Evolutionary conservation across 2,329 filamentous ascomycete species (phyloP).

Genomic region (Nigrospora osmanthi): DNA sequence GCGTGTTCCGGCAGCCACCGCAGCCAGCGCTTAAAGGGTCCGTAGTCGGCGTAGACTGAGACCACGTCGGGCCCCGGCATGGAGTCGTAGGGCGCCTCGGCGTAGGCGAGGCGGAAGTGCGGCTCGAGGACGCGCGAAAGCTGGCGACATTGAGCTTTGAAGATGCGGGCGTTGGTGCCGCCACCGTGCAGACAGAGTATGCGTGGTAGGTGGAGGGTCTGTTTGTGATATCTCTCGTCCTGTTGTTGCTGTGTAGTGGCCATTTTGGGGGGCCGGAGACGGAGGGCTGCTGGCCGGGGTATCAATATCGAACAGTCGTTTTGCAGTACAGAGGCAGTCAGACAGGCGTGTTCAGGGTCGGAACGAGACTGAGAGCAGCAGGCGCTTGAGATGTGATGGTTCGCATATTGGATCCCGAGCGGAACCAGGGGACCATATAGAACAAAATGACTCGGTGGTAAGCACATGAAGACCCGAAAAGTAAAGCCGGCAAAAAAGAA

Average conservation of each 20-base stretch:
- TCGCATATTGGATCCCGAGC: too few relatives aligned
- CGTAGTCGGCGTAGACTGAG: slow-evolving; percentile 56
- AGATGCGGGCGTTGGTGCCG: slow-evolving; percentile 64
- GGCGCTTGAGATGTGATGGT: too few relatives aligned
- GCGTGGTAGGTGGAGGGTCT: slow-evolving; percentile 41
- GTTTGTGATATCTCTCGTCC: not conserved
- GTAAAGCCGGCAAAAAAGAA: too few relatives aligned
- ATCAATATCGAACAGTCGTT: too few relatives aligned
- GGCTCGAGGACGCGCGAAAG: slow-evolving; percentile 35
- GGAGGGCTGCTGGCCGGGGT: too few relatives aligned
- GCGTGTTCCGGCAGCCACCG: slow-evolving; percentile 52
- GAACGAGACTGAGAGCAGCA: too few relatives aligned
- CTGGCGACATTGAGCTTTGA: slow-evolving; percentile 58
- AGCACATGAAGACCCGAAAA: too few relatives aligned
- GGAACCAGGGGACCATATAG: too few relatives aligned
- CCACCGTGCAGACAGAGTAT: slow-evolving; percentile 79
- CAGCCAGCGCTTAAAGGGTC: slow-evolving; percentile 57
- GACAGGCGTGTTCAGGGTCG: too few relatives aligned
- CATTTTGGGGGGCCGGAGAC: too few relatives aligned
- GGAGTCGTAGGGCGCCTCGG: slow-evolving; percentile 60
- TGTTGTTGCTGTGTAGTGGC: not conserved
- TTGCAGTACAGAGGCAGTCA: too few relatives aligned
- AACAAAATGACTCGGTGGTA: too few relatives aligned
- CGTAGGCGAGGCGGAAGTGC: slow-evolving; percentile 64
- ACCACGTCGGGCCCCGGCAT: slow-evolving; percentile 54